phyloP scores from a whole-genome alignment of 768 basidiomycete genomes.

The Suillus lakei region DNA sequence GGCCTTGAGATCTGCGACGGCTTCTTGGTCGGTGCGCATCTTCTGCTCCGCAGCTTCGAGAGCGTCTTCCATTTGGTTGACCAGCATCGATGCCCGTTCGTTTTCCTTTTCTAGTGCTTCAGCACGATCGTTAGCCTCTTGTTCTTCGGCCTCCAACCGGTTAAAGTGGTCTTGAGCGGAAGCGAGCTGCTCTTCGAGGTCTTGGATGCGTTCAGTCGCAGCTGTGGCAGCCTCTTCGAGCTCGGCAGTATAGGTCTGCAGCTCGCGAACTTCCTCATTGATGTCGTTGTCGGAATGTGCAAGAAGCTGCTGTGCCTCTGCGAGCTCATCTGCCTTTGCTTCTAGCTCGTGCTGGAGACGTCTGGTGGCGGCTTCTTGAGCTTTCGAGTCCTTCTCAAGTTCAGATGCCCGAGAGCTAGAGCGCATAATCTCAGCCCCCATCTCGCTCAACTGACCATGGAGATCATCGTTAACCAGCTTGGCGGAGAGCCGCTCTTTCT shows the following conservation, averaged over 20 bases:
- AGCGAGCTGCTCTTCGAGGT: conserved; percentile 60
- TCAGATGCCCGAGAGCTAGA: conserved; percentile 40
- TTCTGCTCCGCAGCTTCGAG: conserved; percentile 75
- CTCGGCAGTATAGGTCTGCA: conserved; percentile 57
- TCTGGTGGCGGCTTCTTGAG: conserved; percentile 37
- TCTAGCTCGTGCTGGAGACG: conserved; percentile 50
- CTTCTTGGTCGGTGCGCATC: conserved; percentile 65
- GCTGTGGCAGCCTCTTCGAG: conserved; percentile 63
- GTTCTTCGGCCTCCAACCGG: conserved; percentile 48
- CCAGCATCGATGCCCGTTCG: conserved; percentile 57
- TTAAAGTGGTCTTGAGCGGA: conserved; percentile 50
- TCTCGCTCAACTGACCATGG: conserved; percentile 36
- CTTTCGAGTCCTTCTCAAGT: conserved; percentile 51
- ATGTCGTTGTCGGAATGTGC: conserved; percentile 30
- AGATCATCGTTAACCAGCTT: conserved; percentile 46
- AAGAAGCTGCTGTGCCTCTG: conserved; percentile 27
- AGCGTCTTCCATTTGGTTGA: conserved; percentile 74
- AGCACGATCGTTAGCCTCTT: conserved; percentile 52
- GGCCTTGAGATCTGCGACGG: conserved; percentile 51
- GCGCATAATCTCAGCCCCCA: conserved; percentile 34
- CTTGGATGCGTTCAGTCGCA: conserved; percentile 56
- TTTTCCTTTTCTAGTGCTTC: conserved; percentile 58
- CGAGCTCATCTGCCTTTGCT: conserved; percentile 31
- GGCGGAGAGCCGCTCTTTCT: conserved; percentile 52
- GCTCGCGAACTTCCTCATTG: conserved; percentile 41